phyloP scores from a whole-genome alignment of 257 asterid genomes.

The Fraxinus americana region DNA sequence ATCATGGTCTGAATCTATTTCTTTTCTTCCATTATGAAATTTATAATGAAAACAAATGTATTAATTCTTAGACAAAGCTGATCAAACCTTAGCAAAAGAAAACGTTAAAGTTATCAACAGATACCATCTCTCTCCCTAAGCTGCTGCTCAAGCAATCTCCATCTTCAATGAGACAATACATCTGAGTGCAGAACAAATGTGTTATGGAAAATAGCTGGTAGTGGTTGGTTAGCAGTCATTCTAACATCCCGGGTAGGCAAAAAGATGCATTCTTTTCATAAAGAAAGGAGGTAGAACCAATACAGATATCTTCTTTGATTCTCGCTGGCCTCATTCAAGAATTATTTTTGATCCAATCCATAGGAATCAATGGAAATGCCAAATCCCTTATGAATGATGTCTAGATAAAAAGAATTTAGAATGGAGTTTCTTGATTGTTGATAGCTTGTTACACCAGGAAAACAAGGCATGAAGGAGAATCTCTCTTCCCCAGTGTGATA shows the following conservation, averaged over 20 bases:
- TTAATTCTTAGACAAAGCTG: not conserved
- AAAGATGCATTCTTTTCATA: not conserved
- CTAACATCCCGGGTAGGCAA: not conserved
- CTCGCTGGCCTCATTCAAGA: not conserved
- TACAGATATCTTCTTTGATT: no score
- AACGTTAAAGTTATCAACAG: not conserved
- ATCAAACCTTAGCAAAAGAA: not conserved
- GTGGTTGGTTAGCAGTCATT: not conserved
- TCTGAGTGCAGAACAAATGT: not conserved
- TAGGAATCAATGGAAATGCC: not conserved
- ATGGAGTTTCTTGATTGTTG: not conserved
- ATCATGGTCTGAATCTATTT: not conserved
- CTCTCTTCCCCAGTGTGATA: not conserved
- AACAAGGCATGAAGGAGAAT: not conserved
- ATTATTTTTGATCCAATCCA: no score
- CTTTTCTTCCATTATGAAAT: not conserved
- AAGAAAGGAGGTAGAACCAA: not conserved
- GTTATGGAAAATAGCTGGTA: not conserved
- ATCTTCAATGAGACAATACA: not conserved
- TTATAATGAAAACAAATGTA: not conserved
- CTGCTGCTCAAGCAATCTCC: no score
- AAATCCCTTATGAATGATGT: not conserved
- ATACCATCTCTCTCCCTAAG: not conserved
- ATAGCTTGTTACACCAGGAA: not conserved
- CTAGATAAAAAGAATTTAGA: not conserved